phyloP scores from a whole-genome alignment of 2,329 filamentous ascomycete species.

The Penicillium expansum region DNA sequence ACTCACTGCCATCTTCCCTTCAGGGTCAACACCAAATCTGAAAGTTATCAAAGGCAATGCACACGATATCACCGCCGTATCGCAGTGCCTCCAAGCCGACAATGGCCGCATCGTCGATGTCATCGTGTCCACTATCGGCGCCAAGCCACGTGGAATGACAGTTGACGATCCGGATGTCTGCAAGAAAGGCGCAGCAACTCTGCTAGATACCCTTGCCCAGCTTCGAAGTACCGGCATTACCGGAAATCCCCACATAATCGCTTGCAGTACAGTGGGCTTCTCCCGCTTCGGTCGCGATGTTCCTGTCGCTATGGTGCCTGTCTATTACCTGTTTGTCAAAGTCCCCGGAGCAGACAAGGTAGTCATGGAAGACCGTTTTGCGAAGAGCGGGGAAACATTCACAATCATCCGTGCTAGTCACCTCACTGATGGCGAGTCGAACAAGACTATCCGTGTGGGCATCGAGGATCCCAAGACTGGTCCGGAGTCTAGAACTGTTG shows the following conservation, averaged over 20 bases:
- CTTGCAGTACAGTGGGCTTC: conserved; percentile 37
- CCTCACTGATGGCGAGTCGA: conserved; percentile 31
- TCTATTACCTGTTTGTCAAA: conserved; percentile 33
- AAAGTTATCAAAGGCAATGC: conserved; percentile 51
- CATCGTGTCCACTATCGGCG: conserved; percentile 51
- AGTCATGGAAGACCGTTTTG: conserved; percentile 33
- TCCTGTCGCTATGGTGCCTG: conserved; percentile 30
- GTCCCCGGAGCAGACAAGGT: conserved; percentile 40
- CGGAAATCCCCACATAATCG: conserved; percentile 28
- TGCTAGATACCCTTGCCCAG: conserved; percentile 23
- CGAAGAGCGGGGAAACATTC: conserved; percentile 19
- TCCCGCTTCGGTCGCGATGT: conserved; percentile 31
- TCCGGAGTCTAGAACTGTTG: conserved; percentile 29
- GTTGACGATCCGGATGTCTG: conserved; percentile 39
- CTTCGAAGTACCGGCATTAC: conserved; percentile 17
- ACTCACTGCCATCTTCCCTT: conserved; percentile 44
- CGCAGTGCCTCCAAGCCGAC: conserved; percentile 31
- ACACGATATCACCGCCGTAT: conserved; percentile 43
- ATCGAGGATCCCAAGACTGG: conserved; percentile 30
- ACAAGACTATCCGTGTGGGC: conserved; percentile 23
- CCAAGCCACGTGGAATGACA: conserved; percentile 27
- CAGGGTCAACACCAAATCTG: conserved; percentile 39
- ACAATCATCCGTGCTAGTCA: conserved; percentile 36
- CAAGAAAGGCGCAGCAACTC: conserved; percentile 28
- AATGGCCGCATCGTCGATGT: conserved; percentile 36